Conservation (phyloP, 768 basidiomycete species). For the Mycena crocata region DNA sequence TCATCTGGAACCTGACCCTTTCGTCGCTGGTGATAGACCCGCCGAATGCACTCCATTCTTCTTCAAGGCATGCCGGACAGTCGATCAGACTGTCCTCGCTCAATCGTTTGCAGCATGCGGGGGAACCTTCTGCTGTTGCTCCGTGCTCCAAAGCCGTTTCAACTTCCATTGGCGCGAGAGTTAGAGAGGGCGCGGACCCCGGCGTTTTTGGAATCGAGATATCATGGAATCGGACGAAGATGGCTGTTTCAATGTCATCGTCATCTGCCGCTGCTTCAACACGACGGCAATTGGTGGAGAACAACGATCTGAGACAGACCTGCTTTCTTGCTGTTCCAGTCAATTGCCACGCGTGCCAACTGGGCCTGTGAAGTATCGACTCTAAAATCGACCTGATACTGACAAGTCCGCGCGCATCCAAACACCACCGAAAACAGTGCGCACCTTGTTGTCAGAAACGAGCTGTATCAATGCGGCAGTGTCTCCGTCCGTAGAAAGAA, state of each 20-base stretch:
- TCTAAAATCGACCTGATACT: slow-evolving; percentile 73
- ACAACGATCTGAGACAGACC: slow-evolving; percentile 55
- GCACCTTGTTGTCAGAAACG: slow-evolving; percentile 84
- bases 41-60: slow-evolving; percentile 49
- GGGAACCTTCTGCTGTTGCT: slow-evolving; percentile 50
- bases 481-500: slow-evolving; percentile 85
- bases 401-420: neutral
- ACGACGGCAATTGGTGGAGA: neutral
- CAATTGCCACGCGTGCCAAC: slow-evolving; percentile 64
- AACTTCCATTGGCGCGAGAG: slow-evolving; percentile 26
- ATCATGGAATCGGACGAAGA: slow-evolving; percentile 59
- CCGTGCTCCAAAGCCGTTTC: slow-evolving; percentile 54
- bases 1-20: slow-evolving; percentile 42
- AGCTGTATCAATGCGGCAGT: slow-evolving; percentile 79
- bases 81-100: slow-evolving; percentile 51
- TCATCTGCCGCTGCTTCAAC: slow-evolving; percentile 65
- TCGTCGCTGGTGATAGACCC: slow-evolving; percentile 44
- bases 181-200: slow-evolving; percentile 33
- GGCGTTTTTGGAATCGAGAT: slow-evolving; percentile 30
- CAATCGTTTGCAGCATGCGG: slow-evolving; percentile 61
- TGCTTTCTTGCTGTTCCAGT: slow-evolving; percentile 93
- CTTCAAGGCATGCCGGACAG: slow-evolving; percentile 59
- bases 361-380: slow-evolving; percentile 75
- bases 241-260: slow-evolving; percentile 81
- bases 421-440: slow-evolving; percentile 18